phyloP scores from a whole-genome alignment of 371 early-diverging fungal genomes.

The Dinochytrium kinnereticum region DNA sequence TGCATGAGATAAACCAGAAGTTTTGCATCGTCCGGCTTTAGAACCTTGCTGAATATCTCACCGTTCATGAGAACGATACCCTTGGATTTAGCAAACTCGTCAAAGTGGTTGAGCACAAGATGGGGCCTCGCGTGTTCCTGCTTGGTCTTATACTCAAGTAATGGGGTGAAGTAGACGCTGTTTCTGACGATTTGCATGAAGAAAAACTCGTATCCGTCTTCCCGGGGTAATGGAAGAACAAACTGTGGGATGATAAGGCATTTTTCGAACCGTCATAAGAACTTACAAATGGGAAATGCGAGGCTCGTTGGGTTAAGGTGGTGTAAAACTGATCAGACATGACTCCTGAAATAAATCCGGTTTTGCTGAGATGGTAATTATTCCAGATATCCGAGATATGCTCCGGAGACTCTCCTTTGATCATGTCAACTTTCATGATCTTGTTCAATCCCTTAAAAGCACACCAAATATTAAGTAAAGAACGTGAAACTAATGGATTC shows the following conservation, averaged over 20 bases:
- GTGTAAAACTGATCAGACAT: constrained; percentile 76
- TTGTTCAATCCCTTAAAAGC: constrained; percentile 70
- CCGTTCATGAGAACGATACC: constrained; percentile 92
- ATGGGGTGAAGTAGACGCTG: constrained; percentile 84
- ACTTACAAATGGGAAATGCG: constrained; percentile 76
- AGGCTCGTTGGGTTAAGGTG: constrained; percentile 66
- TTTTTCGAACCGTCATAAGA: background rate
- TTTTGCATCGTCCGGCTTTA: constrained; percentile 80
- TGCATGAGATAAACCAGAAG: constrained; percentile 83
- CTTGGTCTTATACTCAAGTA: constrained; percentile 90
- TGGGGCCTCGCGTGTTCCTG: constrained; percentile 79
- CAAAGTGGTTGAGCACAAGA: constrained; percentile 86
- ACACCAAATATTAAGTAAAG: no score
- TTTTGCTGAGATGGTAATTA: constrained; percentile 69
- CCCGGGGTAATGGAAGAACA: constrained; percentile 83
- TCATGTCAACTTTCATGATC: constrained; percentile 75
- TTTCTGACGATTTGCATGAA: constrained; percentile 83
- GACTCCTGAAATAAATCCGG: constrained; percentile 75
- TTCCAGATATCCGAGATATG: constrained; percentile 84
- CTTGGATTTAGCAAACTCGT: constrained; percentile 79
- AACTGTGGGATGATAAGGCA: constrained; percentile 59
- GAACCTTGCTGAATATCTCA: constrained; percentile 58
- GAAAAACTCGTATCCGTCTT: constrained; percentile 86
- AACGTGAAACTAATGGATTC: background rate
- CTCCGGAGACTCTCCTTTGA: constrained; percentile 68